Conservation (phyloP, 2,329 filamentous ascomycete genomes). For the Aspergillus sp. region DNA sequence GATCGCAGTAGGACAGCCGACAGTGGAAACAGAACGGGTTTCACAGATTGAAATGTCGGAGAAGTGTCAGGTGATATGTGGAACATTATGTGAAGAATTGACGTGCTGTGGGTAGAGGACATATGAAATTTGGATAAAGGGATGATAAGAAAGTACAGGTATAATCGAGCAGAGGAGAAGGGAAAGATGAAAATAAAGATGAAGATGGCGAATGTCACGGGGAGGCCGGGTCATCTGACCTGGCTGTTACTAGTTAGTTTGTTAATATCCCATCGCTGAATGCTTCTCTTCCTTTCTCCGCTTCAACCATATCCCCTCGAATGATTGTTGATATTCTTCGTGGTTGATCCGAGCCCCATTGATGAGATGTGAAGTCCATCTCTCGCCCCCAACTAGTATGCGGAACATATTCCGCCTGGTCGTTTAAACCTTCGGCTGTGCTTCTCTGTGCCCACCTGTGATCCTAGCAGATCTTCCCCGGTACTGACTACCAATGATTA, state of each 20-base stretch:
- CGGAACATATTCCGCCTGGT: not conserved
- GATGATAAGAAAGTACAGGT: not conserved
- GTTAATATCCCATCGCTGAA: not conserved
- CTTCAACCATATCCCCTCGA: not conserved
- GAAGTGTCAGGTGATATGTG: slow-evolving; percentile 56
- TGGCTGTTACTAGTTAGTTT: not conserved
- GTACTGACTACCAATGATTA: no score
- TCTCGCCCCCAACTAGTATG: not conserved
- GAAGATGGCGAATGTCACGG: not conserved
- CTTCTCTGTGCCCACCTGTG: not conserved
- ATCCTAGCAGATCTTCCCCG: not conserved
- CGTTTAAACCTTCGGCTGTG: not conserved
- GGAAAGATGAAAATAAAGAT: not conserved
- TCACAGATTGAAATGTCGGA: slow-evolving; percentile 25
- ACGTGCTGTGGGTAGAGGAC: slow-evolving; percentile 51
- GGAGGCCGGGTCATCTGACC: not conserved
- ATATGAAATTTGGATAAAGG: not conserved
- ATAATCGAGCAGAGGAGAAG: not conserved
- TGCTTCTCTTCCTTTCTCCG: not conserved
- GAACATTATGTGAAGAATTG: slow-evolving; percentile 53
- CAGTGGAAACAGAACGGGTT: not conserved
- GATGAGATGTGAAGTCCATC: not conserved
- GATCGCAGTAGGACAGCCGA: slow-evolving; percentile 9
- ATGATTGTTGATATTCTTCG: not conserved
- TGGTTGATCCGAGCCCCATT: not conserved